Evolutionary conservation across 2,329 filamentous ascomycete species (phyloP).

Genomic region (Scytalidium lignicola): DNA sequence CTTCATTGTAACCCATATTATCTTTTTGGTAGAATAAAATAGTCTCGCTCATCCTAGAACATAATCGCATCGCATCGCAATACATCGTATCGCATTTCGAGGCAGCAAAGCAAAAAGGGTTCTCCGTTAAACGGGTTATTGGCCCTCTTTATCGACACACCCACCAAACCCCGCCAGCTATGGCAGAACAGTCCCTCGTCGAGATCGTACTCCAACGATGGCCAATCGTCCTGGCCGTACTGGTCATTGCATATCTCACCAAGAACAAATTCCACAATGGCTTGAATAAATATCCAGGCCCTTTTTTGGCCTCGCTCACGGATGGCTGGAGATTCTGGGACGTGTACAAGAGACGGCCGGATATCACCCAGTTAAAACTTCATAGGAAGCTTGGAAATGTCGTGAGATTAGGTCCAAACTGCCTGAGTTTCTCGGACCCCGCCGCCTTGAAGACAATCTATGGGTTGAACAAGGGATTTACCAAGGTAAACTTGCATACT

Average conservation of each 20-base stretch:
- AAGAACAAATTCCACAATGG: conserved; percentile 49
- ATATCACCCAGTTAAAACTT: conserved; percentile 62
- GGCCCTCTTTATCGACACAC: too few relatives aligned
- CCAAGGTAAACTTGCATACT: conserved; percentile 58
- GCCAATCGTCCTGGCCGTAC: conserved; percentile 31
- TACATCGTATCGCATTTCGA: too few relatives aligned
- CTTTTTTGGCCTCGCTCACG: conserved; percentile 60
- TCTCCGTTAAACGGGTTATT: too few relatives aligned
- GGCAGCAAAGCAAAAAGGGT: too few relatives aligned
- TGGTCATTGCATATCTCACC: conserved; percentile 36
- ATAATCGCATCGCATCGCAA: too few relatives aligned
- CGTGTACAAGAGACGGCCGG: conserved; percentile 58
- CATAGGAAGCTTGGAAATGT: conserved; percentile 70
- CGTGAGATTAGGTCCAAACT: conserved; percentile 70
- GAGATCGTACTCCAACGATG: conserved; percentile 32
- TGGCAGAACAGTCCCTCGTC: conserved; percentile 16
- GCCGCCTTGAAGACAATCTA: conserved; percentile 72
- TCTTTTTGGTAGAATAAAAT: too few relatives aligned
- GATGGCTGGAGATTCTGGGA: conserved; percentile 73
- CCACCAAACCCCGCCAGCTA: conserved; percentile 3
- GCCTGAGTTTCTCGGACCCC: conserved; percentile 68
- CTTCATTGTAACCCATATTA: too few relatives aligned
- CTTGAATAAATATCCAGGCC: conserved; percentile 68
- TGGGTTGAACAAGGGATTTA: conserved; percentile 74
- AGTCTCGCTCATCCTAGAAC: too few relatives aligned